A percentile compares a stretch with the other conserved stretches of the same genome.
These are phyloP conservation scores for Peniophora sp. DNA, from an alignment of 1,284 basidiomycete genomes.

Conservation along the genomic window DNA sequence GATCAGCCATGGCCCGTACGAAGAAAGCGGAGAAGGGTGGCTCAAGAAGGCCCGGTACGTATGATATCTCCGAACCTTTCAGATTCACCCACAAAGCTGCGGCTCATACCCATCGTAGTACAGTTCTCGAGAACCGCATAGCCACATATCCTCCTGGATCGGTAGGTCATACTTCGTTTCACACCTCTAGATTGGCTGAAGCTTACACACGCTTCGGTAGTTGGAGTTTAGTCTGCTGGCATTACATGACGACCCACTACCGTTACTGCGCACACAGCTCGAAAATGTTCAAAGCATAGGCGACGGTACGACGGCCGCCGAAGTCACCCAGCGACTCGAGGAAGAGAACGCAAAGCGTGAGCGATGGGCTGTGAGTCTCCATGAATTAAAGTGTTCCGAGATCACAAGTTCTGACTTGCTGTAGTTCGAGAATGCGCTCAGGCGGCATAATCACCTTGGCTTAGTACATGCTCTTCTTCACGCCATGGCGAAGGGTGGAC, in stretches of 20 bases:
- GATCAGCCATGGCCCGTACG: constrained; percentile 69
- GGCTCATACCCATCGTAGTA: constrained; percentile 30
- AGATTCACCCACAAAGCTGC: constrained; percentile 3
- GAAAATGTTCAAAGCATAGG: constrained; percentile 35
- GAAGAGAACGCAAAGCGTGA: constrained; percentile 74
- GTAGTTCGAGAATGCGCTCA: constrained; percentile 77
- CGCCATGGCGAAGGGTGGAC: constrained; percentile 61
- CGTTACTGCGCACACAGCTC: constrained; percentile 54
- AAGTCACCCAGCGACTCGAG: constrained; percentile 55
- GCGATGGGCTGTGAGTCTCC: constrained; percentile 66
- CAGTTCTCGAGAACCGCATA: constrained; percentile 81
- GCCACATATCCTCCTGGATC: constrained; percentile 79
- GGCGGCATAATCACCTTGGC: constrained; percentile 79
- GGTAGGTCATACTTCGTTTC: constrained; percentile 38
- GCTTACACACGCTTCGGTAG: constrained; percentile 30
- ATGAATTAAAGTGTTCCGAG: constrained; percentile 7
- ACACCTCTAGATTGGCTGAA: neutral
- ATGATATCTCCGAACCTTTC: neutral
- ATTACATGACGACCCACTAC: constrained; percentile 73
- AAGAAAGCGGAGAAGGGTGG: constrained; percentile 73
- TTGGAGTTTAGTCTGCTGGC: constrained; percentile 89
- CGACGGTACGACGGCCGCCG: constrained; percentile 36
- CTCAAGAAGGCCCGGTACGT: constrained; percentile 65
- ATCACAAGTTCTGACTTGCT: constrained; percentile 1
- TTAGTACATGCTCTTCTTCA: constrained; percentile 64